Percentiles rank a stretch among this genome's conserved stretches.
phyloP scores from a whole-genome alignment of 1,139 yeast genomes.

The Yamadazyma sp. region DNA sequence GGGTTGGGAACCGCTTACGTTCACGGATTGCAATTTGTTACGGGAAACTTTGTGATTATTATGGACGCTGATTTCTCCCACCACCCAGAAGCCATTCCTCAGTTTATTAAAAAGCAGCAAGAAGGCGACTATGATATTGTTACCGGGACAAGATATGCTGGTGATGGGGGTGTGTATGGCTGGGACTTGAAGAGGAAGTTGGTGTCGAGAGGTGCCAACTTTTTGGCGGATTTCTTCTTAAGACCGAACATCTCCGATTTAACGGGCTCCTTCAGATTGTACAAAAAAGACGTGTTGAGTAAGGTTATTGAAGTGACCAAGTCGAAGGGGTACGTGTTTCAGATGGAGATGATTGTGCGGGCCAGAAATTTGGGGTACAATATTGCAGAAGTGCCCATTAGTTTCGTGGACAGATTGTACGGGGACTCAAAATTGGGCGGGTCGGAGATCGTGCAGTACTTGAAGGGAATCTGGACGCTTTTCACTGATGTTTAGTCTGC shows the following conservation, averaged over 20 bases:
- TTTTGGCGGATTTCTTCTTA: conserved; percentile 68
- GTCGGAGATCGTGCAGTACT: conserved; percentile 75
- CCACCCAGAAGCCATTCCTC: conserved; percentile 78
- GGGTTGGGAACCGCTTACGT: conserved; percentile 84
- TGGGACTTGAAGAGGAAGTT: conserved; percentile 84
- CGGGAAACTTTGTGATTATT: conserved; percentile 75
- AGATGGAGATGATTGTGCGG: conserved; percentile 88
- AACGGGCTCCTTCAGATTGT: conserved; percentile 78
- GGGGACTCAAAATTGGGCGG: conserved; percentile 84
- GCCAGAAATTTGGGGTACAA: conserved; percentile 70
- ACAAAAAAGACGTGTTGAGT: conserved; percentile 68
- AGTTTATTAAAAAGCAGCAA: conserved; percentile 70
- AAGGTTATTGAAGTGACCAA: conserved; percentile 68
- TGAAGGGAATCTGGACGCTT: conserved; percentile 71
- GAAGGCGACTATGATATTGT: conserved; percentile 69
- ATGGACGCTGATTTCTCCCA: conserved; percentile 90
- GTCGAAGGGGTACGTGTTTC: conserved; percentile 83
- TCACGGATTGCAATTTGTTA: conserved; percentile 71
- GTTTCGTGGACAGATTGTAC: conserved; percentile 76
- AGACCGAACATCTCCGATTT: conserved; percentile 76
- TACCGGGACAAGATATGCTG: conserved; percentile 83
- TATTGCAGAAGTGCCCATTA: conserved; percentile 79
- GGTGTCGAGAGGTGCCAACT: conserved; percentile 80
- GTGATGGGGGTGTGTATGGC: conserved; percentile 81
- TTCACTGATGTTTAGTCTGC: conserved; percentile 64